Evolutionary conservation across 2,329 filamentous ascomycete genomes (phyloP).

Genomic region (Aspergillus hortae): DNA sequence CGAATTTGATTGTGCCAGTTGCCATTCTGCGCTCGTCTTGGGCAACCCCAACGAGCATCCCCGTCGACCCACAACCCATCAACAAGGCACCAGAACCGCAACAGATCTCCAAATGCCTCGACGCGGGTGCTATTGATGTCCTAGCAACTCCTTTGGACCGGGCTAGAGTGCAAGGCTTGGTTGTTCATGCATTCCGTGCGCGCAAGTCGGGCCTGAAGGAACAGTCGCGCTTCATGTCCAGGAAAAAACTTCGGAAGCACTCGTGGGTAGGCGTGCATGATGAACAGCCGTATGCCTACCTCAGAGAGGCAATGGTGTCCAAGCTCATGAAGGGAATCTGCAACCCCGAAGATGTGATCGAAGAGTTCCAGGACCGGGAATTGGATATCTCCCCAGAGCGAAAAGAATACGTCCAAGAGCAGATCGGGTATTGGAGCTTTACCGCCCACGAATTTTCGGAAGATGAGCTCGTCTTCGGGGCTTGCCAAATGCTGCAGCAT

Average conservation of each 20-base stretch:
- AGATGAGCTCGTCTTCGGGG: slow-evolving; percentile 82
- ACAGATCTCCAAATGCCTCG: slow-evolving; percentile 68
- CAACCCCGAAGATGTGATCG: slow-evolving; percentile 61
- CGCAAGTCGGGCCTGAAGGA: slow-evolving; percentile 73
- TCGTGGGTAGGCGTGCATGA: slow-evolving; percentile 90
- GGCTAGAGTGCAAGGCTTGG: slow-evolving; percentile 70
- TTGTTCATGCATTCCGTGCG: slow-evolving; percentile 78
- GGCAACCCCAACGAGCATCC: slow-evolving; percentile 12
- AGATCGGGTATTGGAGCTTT: slow-evolving; percentile 79
- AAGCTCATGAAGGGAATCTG: slow-evolving; percentile 87
- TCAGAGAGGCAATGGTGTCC: slow-evolving; percentile 88
- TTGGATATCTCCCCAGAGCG: slow-evolving; percentile 66
- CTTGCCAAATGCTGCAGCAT: slow-evolving; percentile 86
- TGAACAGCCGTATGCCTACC: slow-evolving; percentile 80
- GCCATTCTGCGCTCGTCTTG: slow-evolving; percentile 40
- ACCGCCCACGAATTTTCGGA: slow-evolving; percentile 85
- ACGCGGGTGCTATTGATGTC: slow-evolving; percentile 83
- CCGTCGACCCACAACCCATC: slow-evolving; percentile 18
- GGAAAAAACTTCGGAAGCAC: slow-evolving; percentile 73
- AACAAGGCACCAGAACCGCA: slow-evolving; percentile 45
- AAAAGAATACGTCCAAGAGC: slow-evolving; percentile 61
- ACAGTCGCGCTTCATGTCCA: slow-evolving; percentile 66
- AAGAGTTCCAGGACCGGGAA: slow-evolving; percentile 59
- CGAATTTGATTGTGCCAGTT: slow-evolving; percentile 49
- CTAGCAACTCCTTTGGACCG: slow-evolving; percentile 73